Evolutionary conservation across 129 eudicot genomes (phyloP), one percentile per base, ranked within the genome.

Genomic region (Chrysanthemum lavandulifolium): DNA sequence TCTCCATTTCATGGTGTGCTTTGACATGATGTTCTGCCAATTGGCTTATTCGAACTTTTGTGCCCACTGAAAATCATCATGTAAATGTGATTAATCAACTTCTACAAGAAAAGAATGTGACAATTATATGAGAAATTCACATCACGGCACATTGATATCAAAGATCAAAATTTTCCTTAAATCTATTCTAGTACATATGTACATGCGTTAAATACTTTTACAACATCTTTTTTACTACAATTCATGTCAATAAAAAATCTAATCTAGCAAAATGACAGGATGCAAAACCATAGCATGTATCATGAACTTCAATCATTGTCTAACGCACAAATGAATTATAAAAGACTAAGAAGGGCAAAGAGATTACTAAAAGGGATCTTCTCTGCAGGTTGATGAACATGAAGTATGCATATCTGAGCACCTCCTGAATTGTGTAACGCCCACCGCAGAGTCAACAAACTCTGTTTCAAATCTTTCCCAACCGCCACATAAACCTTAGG

Each of bases 381-480:
- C 19, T 62, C 11, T 62, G 67, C 67, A 14, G 67, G 67, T 62
- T 62, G 67, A 29, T 62, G 67, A 62, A 62, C 67, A 29, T 62
- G 49, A 29, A 62, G 49, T 62, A 62, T 1, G 8, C 48, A 62
- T 29, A 62, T 62, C 49, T 29, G 49, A 25, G 2, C 33, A 62
- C 33, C 49, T 13, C 67, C 67, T 0, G 31, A 13, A 15, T 62
- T 62, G 33, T 62, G 48, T 14, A 59, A 59, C 16, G 96, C 90
- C 96, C 96, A 90, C 53, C 27, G 49, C 55, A 90, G 47, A 6
- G 10, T 40, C 47, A 1, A 76, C 52, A 83, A 84, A 65, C 87
- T 79, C 47, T 85, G 91, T 73, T 85, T 91, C 72, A 72, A 73
- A 10, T 85, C 86, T 75, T 80, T 85, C 70, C 97, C 88, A 61